These are phyloP conservation scores for Penicillium sp. DNA, from an alignment of 2,329 filamentous ascomycete species.

Conservation along the genomic window DNA sequence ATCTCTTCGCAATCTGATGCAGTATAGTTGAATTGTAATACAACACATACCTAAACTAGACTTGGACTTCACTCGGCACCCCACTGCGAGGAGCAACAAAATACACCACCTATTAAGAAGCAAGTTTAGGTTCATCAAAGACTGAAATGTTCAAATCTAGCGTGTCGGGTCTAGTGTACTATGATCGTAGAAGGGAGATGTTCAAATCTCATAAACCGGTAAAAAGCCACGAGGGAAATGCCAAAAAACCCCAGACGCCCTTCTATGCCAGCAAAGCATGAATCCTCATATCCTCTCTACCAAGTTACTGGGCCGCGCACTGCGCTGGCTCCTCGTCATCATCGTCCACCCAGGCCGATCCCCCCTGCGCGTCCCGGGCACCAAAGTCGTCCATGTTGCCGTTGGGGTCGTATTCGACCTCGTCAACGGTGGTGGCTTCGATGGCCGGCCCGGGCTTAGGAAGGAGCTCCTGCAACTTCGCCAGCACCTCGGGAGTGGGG, in stretches of 20 bases:
- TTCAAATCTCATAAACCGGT: background rate
- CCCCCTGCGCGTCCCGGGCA: constrained; percentile 44
- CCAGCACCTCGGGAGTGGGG: constrained; percentile 67
- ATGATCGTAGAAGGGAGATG: constrained; percentile 15
- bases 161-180: constrained; percentile 12
- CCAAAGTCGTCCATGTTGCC: constrained; percentile 74
- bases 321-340: constrained; percentile 49
- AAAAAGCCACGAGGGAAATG: constrained; percentile 12
- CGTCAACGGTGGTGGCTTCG: constrained; percentile 74
- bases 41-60: too few relatives aligned
- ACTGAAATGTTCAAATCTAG: constrained; percentile 5
- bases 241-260: constrained; percentile 31
- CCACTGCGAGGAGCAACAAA: background rate
- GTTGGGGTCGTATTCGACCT: constrained; percentile 83
- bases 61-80: background rate
- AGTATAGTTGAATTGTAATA: too few relatives aligned
- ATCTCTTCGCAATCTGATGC: too few relatives aligned
- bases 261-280: constrained; percentile 28
- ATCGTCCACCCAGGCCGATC: constrained; percentile 51
- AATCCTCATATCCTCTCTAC: background rate
- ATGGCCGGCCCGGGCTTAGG: constrained; percentile 65
- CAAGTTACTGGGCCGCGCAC: constrained; percentile 50
- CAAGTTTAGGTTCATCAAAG: background rate
- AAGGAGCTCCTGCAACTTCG: constrained; percentile 72
- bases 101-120: background rate